Conservation (phyloP, 352 stramenopile species). For the Phytophthora sp. region DNA sequence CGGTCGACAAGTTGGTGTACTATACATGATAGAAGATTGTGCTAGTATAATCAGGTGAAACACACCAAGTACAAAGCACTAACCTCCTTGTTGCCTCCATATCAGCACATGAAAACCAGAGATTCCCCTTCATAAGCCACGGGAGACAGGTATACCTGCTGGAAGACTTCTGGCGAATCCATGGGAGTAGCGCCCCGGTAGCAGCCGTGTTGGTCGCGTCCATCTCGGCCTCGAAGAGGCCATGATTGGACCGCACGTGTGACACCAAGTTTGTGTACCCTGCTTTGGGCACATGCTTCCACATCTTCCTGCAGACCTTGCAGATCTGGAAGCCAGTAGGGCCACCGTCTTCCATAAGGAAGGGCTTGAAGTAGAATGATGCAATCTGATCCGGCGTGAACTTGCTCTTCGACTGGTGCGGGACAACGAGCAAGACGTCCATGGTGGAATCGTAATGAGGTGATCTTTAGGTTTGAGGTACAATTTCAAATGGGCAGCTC, state of each 20-base stretch:
- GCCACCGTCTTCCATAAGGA: background rate
- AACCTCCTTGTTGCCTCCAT: background rate
- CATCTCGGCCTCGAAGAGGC: no score
- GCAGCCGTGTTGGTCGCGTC: no score
- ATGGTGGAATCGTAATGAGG: no score
- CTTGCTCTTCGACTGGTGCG: no score
- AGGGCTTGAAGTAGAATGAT: background rate
- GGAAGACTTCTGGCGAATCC: background rate
- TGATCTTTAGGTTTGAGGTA: no score
- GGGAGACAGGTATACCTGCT: background rate
- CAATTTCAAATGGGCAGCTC: no score
- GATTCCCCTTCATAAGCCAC: background rate
- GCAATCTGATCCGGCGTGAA: background rate
- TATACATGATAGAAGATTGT: background rate
- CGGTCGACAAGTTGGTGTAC: background rate
- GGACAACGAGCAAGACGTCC: no score
- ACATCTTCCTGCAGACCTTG: no score
- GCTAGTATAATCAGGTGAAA: background rate
- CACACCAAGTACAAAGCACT: background rate
- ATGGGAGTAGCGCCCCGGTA: no score
- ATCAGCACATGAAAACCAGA: background rate
- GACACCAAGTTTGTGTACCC: constrained; percentile 2
- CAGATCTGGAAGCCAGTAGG: background rate
- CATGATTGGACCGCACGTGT: background rate
- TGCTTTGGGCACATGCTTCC: background rate